phyloP scores from a whole-genome alignment of 106 monocot genomes.

The Dactylorhiza incarnata region DNA sequence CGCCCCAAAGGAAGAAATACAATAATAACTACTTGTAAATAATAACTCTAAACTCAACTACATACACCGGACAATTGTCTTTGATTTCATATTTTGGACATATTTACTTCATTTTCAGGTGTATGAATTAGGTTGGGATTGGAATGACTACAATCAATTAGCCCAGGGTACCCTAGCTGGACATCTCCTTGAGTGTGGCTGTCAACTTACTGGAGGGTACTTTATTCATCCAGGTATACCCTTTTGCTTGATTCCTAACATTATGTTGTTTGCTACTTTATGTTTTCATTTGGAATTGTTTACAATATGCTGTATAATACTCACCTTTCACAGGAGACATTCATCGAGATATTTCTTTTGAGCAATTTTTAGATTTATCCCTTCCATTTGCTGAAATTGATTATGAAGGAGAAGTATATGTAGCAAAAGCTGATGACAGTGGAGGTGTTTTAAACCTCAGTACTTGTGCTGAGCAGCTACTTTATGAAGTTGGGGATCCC shows the following conservation, averaged over 20 bases:
- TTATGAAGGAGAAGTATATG: slow-evolving; percentile 57
- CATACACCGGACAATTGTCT: background rate
- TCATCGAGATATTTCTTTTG: slow-evolving; percentile 54
- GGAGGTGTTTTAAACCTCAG: slow-evolving; percentile 58
- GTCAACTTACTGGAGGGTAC: slow-evolving; percentile 97
- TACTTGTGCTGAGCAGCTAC: slow-evolving; percentile 93
- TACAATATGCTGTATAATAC: background rate
- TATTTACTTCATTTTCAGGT: slow-evolving; percentile 44
- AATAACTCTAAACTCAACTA: no score
- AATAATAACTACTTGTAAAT: no score
- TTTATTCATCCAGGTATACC: slow-evolving; percentile 92
- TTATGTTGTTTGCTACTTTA: slow-evolving; percentile 2
- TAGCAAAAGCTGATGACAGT: slow-evolving; percentile 79
- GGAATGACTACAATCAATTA: slow-evolving; percentile 61
- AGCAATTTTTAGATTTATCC: slow-evolving; percentile 82
- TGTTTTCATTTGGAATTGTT: background rate
- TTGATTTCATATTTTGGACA: background rate
- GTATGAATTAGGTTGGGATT: slow-evolving; percentile 97
- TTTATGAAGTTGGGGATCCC: slow-evolving; percentile 96
- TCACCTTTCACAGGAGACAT: slow-evolving; percentile 57
- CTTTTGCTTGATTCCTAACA: slow-evolving; percentile 2
- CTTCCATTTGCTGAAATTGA: slow-evolving; percentile 91
- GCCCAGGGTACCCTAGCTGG: slow-evolving; percentile 85
- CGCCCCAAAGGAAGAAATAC: no score
- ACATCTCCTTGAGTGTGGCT: slow-evolving; percentile 98